These are phyloP conservation scores for Cryptococcus deneoformans DNA, from an alignment of 1,284 basidiomycete genomes.

Conservation along the genomic window DNA sequence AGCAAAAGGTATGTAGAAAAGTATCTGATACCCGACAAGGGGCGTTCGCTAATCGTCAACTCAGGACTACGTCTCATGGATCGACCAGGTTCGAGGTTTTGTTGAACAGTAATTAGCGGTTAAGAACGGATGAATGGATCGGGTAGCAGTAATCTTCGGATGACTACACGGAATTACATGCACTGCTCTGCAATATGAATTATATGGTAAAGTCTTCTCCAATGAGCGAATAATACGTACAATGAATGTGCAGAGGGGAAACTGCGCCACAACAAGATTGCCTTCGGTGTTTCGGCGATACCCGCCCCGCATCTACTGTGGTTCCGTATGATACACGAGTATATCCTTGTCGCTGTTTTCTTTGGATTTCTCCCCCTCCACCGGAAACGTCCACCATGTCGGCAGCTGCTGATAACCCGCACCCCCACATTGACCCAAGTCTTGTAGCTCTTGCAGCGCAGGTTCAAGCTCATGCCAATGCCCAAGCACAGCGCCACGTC, in stretches of 20 bases:
- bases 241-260: too few species aligned
- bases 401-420: neutral
- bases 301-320: too few species aligned
- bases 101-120: conserved; percentile 55
- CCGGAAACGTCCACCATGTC: conserved; percentile 10
- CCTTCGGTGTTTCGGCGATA: too few species aligned
- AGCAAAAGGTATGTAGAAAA: conserved; percentile 64
- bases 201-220: too few species aligned
- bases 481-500: neutral
- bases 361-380: conserved; percentile 9
- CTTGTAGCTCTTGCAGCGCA: conserved; percentile 13
- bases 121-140: too few species aligned
- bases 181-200: too few species aligned
- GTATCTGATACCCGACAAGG: neutral
- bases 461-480: conserved; percentile 12
- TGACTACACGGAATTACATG: too few species aligned
- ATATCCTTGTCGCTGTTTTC: neutral
- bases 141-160: too few species aligned
- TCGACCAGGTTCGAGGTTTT: conserved; percentile 78
- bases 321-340: too few species aligned
- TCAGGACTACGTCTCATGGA: conserved; percentile 90
- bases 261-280: too few species aligned
- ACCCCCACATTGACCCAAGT: conserved; percentile 9
- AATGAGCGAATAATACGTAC: too few species aligned
- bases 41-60: neutral